Percentiles rank a stretch among this genome's conserved stretches.
Conservation (phyloP, 108 stramenopile species). For the Nannochloropsis oceanica region DNA sequence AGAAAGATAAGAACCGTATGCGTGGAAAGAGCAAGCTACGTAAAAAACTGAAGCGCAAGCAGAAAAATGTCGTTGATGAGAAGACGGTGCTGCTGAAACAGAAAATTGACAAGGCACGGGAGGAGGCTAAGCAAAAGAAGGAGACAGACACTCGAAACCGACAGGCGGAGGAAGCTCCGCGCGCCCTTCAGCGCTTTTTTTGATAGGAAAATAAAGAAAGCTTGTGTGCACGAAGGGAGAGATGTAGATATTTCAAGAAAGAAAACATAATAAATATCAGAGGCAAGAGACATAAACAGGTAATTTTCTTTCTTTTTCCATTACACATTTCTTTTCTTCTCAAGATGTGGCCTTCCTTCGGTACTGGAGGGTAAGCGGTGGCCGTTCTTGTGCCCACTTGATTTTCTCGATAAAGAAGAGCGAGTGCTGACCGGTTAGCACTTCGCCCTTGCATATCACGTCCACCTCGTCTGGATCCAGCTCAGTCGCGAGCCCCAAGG, state of each 20-base stretch:
- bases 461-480: neutral
- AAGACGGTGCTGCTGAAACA: slow-evolving; percentile 38
- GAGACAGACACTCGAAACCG: slow-evolving; percentile 9
- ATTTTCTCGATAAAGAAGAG: neutral
- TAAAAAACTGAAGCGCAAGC: slow-evolving; percentile 72
- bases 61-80: slow-evolving; percentile 75
- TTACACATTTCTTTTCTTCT: neutral
- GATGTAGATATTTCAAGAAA: neutral
- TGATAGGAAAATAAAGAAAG: neutral
- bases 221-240: neutral
- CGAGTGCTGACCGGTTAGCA: neutral
- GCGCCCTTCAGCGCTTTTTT: slow-evolving; percentile 23
- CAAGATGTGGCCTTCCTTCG: neutral
- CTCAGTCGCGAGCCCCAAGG: neutral
- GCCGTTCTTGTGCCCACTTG: neutral
- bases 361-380: neutral
- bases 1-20: slow-evolving; percentile 74
- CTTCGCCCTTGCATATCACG: neutral
- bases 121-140: slow-evolving; percentile 8
- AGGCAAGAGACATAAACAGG: neutral
- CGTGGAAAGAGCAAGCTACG: slow-evolving; percentile 88
- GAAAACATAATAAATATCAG: neutral
- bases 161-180: slow-evolving; percentile 21
- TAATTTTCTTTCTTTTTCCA: neutral
- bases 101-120: slow-evolving; percentile 53